phyloP scores from a whole-genome alignment of 164 flowering plant genomes.

The Berberis vulgaris region DNA sequence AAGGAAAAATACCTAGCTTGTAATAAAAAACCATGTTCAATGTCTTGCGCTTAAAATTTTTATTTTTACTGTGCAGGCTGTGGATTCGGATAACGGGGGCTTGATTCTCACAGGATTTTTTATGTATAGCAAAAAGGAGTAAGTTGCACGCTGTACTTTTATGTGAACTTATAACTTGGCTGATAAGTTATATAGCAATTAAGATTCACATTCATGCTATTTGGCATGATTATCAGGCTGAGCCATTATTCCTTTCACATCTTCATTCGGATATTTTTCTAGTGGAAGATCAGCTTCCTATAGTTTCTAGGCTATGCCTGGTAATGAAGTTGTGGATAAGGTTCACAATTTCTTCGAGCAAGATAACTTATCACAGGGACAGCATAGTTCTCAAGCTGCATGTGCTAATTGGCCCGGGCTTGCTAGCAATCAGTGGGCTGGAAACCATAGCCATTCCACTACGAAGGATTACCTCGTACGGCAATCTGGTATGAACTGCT shows the following conservation, averaged over 20 bases:
- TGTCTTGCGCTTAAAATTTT: no score
- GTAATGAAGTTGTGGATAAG: constrained; percentile 76
- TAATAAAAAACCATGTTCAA: no score
- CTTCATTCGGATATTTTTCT: not conserved
- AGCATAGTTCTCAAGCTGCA: constrained; percentile 40
- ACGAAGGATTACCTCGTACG: constrained; percentile 31
- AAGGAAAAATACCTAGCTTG: no score
- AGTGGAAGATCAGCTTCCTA: constrained; percentile 12
- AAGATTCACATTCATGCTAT: not conserved
- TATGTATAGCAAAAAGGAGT: no score
- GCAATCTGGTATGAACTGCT: constrained; percentile 33
- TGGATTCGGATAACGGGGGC: no score
- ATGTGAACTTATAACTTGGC: no score
- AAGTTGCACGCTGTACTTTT: no score
- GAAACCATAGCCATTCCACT: constrained; percentile 45
- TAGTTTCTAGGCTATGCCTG: constrained; percentile 55
- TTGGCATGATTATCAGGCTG: no score
- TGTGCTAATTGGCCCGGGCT: constrained; percentile 45
- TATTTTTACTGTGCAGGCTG: no score
- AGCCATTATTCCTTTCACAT: no score
- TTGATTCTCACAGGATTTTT: no score
- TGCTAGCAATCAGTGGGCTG: constrained; percentile 40
- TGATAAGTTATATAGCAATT: no score
- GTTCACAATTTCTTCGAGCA: constrained; percentile 80
- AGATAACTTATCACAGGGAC: constrained; percentile 45